Evolutionary conservation across 179 eudicot genomes (phyloP).

Genomic region (Beta macrorhiza): DNA sequence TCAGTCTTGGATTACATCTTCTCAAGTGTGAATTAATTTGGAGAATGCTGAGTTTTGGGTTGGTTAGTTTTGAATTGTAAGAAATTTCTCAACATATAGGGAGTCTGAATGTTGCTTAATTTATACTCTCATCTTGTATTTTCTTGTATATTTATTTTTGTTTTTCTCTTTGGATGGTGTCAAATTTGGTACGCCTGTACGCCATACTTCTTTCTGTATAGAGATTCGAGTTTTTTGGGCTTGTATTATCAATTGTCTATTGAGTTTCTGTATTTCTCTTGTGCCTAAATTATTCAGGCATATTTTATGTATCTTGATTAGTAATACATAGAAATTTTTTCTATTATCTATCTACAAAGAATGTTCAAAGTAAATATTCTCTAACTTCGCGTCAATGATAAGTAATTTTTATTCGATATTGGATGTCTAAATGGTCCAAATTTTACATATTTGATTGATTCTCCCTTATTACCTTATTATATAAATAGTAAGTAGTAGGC

Average conservation of each 20-base stretch:
- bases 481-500: too few relatives aligned
- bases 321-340: too few relatives aligned
- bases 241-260: slow-evolving; percentile 9
- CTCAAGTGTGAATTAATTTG: neutral
- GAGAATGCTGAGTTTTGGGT: neutral
- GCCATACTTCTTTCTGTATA: slow-evolving; percentile 26
- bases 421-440: too few relatives aligned
- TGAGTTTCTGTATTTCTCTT: neutral
- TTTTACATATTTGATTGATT: too few relatives aligned
- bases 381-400: too few relatives aligned
- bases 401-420: too few relatives aligned
- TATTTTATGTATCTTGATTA: neutral
- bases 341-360: too few relatives aligned
- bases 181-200: neutral
- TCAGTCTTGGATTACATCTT: neutral
- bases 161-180: slow-evolving; percentile 7
- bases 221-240: slow-evolving; percentile 7
- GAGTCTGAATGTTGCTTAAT: slow-evolving; percentile 5
- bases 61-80: neutral
- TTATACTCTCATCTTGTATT: slow-evolving; percentile 3
- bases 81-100: slow-evolving; percentile 6
- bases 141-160: slow-evolving; percentile 14
- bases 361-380: too few relatives aligned
- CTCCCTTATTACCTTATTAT: too few relatives aligned
- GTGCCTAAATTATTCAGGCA: neutral